Evolutionary conservation across 768 basidiomycete species (phyloP).

Genomic region (Boletus sp.): DNA sequence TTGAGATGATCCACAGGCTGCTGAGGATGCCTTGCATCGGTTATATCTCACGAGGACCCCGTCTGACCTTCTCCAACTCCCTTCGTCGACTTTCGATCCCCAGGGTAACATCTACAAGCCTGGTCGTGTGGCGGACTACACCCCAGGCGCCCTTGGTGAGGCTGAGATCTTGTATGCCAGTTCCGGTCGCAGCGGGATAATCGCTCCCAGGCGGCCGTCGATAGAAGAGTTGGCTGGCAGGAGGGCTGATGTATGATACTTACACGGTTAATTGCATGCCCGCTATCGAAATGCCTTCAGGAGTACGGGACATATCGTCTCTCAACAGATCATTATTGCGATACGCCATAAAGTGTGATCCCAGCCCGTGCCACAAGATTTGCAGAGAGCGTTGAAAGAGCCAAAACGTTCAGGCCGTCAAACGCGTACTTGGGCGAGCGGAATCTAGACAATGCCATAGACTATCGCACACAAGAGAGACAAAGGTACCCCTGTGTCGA

Average conservation of each 20-base stretch:
- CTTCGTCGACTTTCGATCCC: constrained; percentile 70
- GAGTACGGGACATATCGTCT: background rate
- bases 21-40: constrained; percentile 80
- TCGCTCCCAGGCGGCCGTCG: constrained; percentile 31
- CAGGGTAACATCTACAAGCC: constrained; percentile 52
- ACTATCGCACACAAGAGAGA: background rate
- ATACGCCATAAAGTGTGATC: background rate
- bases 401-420: no score
- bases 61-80: constrained; percentile 61
- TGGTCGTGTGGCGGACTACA: constrained; percentile 46
- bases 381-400: no score
- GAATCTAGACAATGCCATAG: background rate
- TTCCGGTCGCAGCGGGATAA: constrained; percentile 51
- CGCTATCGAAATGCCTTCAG: constrained; percentile 13
- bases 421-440: background rate
- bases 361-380: background rate
- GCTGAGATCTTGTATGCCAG: constrained; percentile 69
- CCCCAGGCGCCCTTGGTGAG: constrained; percentile 52
- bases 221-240: constrained; percentile 21
- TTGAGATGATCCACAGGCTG: constrained; percentile 48
- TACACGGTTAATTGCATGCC: constrained; percentile 26
- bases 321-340: background rate
- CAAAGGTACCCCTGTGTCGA: background rate
- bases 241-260: constrained; percentile 28
- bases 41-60: constrained; percentile 81